Evolutionary conservation across 768 basidiomycete species (phyloP).

Genomic region (Antrodiella citrinella): DNA sequence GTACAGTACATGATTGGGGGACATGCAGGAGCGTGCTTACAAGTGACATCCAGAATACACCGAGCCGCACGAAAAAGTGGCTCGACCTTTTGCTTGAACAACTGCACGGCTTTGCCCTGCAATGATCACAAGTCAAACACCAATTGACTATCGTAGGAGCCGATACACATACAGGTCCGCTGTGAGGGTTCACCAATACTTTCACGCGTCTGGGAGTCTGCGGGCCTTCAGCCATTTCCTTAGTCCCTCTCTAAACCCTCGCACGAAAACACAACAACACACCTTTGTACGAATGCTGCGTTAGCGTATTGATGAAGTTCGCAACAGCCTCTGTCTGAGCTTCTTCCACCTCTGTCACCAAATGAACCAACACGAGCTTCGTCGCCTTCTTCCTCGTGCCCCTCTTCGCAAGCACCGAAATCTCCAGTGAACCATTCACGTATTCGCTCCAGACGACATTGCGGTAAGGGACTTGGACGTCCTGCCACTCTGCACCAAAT

Average conservation of each 20-base stretch:
- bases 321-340: slow-evolving; percentile 26
- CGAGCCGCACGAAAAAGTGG: slow-evolving; percentile 66
- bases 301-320: slow-evolving; percentile 48
- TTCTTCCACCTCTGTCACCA: slow-evolving; percentile 35
- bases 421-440: slow-evolving; percentile 29
- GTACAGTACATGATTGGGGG: not conserved
- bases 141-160: not conserved
- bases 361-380: slow-evolving; percentile 31
- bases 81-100: slow-evolving; percentile 52
- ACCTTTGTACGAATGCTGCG: slow-evolving; percentile 61
- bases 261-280: too few relatives aligned
- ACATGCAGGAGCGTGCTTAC: slow-evolving; percentile 32
- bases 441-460: slow-evolving; percentile 50
- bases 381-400: slow-evolving; percentile 32
- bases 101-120: slow-evolving; percentile 52
- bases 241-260: too few relatives aligned
- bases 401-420: slow-evolving; percentile 41
- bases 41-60: slow-evolving; percentile 51
- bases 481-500: too few relatives aligned
- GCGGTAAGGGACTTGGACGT: too few relatives aligned
- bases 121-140: slow-evolving; percentile 1
- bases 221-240: slow-evolving; percentile 33
- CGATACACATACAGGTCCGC: slow-evolving; percentile 54
- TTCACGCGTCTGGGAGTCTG: slow-evolving; percentile 49
- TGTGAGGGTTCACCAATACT: slow-evolving; percentile 71